Conservation (phyloP, 2,329 filamentous ascomycete species). For the Akanthomyces muscarius region DNA sequence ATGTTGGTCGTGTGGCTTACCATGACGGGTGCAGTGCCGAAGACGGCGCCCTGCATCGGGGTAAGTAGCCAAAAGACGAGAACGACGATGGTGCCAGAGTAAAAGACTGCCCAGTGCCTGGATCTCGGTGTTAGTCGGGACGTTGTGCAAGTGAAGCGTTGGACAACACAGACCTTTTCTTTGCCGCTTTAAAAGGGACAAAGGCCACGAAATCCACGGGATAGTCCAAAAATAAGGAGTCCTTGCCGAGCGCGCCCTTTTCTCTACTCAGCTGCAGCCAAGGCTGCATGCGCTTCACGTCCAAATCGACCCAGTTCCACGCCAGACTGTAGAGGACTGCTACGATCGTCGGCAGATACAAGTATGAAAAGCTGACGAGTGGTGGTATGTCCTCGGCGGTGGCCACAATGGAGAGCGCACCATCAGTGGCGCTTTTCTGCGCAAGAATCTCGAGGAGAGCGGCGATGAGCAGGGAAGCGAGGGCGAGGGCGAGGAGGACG, state of each 20-base stretch:
- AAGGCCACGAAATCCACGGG: constrained; percentile 38
- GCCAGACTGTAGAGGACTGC: constrained; percentile 52
- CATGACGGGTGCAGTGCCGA: constrained; percentile 36
- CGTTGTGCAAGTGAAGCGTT: too few species aligned
- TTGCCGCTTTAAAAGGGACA: constrained; percentile 30
- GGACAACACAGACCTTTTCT: not conserved
- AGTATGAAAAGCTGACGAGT: constrained; percentile 36
- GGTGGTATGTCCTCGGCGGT: constrained; percentile 32
- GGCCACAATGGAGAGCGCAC: constrained; percentile 35
- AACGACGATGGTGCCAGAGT: constrained; percentile 43
- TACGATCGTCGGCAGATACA: constrained; percentile 50
- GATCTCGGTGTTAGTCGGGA: not conserved
- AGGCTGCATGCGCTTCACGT: constrained; percentile 55
- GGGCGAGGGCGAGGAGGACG: constrained; percentile 35
- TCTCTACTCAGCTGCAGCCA: constrained; percentile 53
- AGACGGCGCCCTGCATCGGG: constrained; percentile 52
- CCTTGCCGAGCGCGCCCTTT: constrained; percentile 37
- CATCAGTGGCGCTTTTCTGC: constrained; percentile 32
- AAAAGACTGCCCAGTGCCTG: constrained; percentile 53
- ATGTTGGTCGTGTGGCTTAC: constrained; percentile 1
- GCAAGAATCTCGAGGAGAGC: constrained; percentile 43
- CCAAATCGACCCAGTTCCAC: constrained; percentile 58
- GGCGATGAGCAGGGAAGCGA: constrained; percentile 38
- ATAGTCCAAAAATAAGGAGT: constrained; percentile 52
- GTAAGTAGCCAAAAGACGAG: constrained; percentile 53